These are phyloP conservation scores for Chlorella sorokiniana DNA, from an alignment of 139 green algal genomes.

Conservation along the genomic window DNA sequence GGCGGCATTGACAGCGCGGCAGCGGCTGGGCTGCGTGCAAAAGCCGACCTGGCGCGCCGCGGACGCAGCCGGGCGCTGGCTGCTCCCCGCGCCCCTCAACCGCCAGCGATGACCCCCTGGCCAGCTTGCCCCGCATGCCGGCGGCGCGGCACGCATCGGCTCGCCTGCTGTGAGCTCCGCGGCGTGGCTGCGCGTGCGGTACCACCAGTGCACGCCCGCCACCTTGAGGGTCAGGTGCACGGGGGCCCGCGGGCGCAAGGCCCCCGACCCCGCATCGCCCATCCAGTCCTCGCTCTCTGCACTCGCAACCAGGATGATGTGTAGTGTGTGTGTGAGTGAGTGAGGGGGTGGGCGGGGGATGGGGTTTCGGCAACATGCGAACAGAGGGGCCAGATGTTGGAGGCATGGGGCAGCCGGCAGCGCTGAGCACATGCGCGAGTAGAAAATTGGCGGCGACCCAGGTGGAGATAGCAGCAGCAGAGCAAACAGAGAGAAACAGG, in stretches of 20 bases:
- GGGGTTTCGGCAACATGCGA: not conserved
- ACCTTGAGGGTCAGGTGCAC: conserved; percentile 56
- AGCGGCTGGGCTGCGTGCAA: too few relatives aligned
- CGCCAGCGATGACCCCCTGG: not conserved
- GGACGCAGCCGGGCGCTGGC: not conserved
- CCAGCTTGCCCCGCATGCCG: not conserved
- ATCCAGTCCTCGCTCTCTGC: conserved; percentile 27
- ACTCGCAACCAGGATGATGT: not conserved
- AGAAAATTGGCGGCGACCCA: too few relatives aligned
- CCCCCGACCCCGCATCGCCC: not conserved
- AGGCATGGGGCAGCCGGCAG: not conserved
- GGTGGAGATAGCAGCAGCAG: not conserved
- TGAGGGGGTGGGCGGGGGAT: not conserved
- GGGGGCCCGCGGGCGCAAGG: not conserved
- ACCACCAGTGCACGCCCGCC: conserved; percentile 93
- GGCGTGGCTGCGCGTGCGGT: conserved; percentile 81
- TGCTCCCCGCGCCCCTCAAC: not conserved
- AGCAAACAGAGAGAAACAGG: not conserved
- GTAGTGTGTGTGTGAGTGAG: not conserved
- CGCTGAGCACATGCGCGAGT: too few relatives aligned
- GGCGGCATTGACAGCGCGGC: not conserved
- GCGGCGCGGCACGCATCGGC: not conserved
- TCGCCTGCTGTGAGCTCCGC: conserved; percentile 89
- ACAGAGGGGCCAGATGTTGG: not conserved
- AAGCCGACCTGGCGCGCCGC: not conserved